Evolutionary conservation across 2,329 filamentous ascomycete species (phyloP), one percentile per base, ranked within the genome.

Genomic region (Lecanicillium sp.): DNA sequence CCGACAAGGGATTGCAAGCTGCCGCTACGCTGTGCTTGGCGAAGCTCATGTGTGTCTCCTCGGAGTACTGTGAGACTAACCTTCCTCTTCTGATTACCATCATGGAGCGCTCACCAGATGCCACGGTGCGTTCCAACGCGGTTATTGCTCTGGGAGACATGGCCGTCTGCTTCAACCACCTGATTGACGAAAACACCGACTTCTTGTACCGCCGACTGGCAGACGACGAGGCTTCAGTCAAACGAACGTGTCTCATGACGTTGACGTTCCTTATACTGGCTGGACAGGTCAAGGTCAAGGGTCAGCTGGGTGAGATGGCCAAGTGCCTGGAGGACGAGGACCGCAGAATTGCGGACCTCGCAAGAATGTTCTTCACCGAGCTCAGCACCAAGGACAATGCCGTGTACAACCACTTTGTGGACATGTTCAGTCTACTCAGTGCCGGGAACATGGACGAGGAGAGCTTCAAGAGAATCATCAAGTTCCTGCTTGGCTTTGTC

Each of bases 161-260:
- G 93, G 94, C 94, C 0, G 93, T 98, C 19, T 96, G 90, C 77
- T 98, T 98, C 77, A 98, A 98, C 62, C 93, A 98, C 62, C 79
- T 98, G 42, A 96, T 98, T 57, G 94, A 98, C 62, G 94, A 98
- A 69, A 97, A 98, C 67, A 98, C 93, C 0, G 93, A 98, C 64
- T 98, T 97, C 72, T 69, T 98, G 35, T 98, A 98, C 68, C 84
- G 93, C 17, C 83, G 94, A 15, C 78, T 98, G 7, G 94, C 93
- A 14, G 94, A 98, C 61, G 73, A 79, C 14, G 90, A 96, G 58
- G 80, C 82, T 19, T 91, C 86, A 3, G 93, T 98, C 52, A 98
- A 97, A 74, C 83, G 93, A 10, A 98, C 94, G 0, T 98, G 93
- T 67, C 77, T 98, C 19, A 98, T 97, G 93, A 98, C 94, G 1